Evolutionary conservation across 2,329 filamentous ascomycete genomes (phyloP).

Genomic region (Zymoseptoria pseudotritici): DNA sequence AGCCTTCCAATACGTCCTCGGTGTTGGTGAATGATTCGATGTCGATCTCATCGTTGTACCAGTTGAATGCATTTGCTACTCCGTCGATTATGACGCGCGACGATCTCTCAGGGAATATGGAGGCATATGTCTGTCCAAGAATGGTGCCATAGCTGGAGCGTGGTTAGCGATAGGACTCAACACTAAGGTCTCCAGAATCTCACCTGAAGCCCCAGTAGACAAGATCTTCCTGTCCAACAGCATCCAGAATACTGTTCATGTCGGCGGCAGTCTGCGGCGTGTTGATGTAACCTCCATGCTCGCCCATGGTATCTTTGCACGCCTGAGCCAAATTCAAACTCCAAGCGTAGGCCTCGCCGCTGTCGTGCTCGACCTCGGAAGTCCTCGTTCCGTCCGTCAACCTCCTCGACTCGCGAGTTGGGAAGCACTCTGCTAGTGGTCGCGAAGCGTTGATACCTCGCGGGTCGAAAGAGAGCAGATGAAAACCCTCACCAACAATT

Average conservation of each 20-base stretch:
- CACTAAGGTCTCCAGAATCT: background rate
- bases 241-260: slow-evolving; percentile 20
- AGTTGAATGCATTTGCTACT: slow-evolving; percentile 37
- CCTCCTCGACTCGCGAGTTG: slow-evolving; percentile 7
- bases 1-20: slow-evolving; percentile 49
- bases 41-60: slow-evolving; percentile 43
- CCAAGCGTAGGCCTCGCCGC: slow-evolving; percentile 16
- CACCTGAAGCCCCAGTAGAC: slow-evolving; percentile 35
- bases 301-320: slow-evolving; percentile 14
- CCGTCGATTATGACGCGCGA: slow-evolving; percentile 39
- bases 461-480: slow-evolving; percentile 18
- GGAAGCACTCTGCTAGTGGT: slow-evolving; percentile 14
- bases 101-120: slow-evolving; percentile 38
- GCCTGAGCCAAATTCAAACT: slow-evolving; percentile 15
- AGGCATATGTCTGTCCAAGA: slow-evolving; percentile 41
- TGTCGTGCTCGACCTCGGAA: slow-evolving; percentile 15
- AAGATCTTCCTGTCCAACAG: slow-evolving; percentile 22
- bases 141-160: slow-evolving; percentile 37
- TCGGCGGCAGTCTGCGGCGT: slow-evolving; percentile 19
- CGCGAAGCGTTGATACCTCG: slow-evolving; percentile 16
- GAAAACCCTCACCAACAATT: slow-evolving; percentile 17
- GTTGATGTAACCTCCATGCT: slow-evolving; percentile 18
- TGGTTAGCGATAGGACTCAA: background rate
- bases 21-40: slow-evolving; percentile 45
- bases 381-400: slow-evolving; percentile 8